Evolutionary conservation across 2,329 filamentous ascomycete species (phyloP).

Genomic region (Fusarium mundagurra): DNA sequence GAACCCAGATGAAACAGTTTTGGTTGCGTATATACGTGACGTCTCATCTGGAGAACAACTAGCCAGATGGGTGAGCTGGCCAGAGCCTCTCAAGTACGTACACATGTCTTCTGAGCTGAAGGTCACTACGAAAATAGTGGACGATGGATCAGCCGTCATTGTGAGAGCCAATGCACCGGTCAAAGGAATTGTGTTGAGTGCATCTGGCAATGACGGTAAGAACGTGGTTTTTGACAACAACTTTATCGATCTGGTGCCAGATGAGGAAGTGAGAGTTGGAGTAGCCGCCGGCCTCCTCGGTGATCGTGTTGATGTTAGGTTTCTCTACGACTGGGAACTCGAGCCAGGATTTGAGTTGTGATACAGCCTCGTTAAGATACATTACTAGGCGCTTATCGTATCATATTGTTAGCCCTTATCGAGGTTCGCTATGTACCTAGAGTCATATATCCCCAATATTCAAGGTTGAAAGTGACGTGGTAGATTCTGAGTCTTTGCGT

Average conservation of each 20-base stretch:
- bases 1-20: background rate
- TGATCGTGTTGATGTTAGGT: background rate
- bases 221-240: background rate
- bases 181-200: background rate
- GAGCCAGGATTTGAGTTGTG: background rate
- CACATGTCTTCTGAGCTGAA: background rate
- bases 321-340: constrained; percentile 8
- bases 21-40: background rate
- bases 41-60: background rate
- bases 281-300: accelerated
- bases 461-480: background rate
- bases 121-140: accelerated
- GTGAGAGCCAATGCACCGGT: background rate
- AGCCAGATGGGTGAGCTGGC: constrained; percentile 6
- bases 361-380: accelerated
- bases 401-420: accelerated
- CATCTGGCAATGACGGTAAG: accelerated
- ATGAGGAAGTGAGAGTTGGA: background rate
- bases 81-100: background rate
- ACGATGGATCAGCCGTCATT: background rate
- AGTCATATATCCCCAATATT: background rate
- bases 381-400: accelerated
- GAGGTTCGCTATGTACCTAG: accelerated
- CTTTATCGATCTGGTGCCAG: background rate
- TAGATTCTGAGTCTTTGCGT: background rate